Conservation (phyloP, 2,329 filamentous ascomycete genomes). For the Elsinoe fawcettii region DNA sequence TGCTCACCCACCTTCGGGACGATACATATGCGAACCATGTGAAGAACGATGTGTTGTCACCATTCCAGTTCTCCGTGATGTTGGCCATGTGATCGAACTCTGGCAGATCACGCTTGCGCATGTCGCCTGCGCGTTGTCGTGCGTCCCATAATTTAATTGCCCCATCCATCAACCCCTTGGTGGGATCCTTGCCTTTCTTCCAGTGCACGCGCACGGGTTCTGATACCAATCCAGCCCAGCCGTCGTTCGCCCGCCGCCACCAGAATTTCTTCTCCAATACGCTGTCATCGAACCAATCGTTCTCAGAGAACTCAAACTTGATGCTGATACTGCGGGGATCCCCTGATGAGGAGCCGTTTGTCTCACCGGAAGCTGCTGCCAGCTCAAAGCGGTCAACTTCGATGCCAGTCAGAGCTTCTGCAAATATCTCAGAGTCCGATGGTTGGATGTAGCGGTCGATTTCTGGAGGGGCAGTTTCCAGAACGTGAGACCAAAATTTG, state of each 20-base stretch:
- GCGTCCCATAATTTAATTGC: slow-evolving; percentile 63
- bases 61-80: slow-evolving; percentile 42
- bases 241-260: slow-evolving; percentile 62
- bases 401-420: slow-evolving; percentile 58
- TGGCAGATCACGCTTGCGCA: slow-evolving; percentile 40
- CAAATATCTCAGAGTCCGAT: slow-evolving; percentile 65
- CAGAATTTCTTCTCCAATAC: slow-evolving; percentile 87
- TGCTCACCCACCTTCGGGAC: slow-evolving; percentile 58
- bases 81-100: slow-evolving; percentile 49
- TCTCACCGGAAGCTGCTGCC: slow-evolving; percentile 34
- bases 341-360: slow-evolving; percentile 46
- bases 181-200: slow-evolving; percentile 72
- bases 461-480: slow-evolving; percentile 78
- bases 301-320: slow-evolving; percentile 69
- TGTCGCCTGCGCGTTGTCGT: slow-evolving; percentile 42
- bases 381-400: slow-evolving; percentile 76
- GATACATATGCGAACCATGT: slow-evolving; percentile 72
- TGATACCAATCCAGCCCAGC: slow-evolving; percentile 70
- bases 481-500: slow-evolving; percentile 90
- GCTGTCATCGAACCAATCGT: slow-evolving; percentile 72
- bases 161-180: slow-evolving; percentile 67
- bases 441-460: slow-evolving; percentile 84
- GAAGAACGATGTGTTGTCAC: slow-evolving; percentile 64
- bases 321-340: slow-evolving; percentile 75
- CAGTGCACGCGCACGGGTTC: slow-evolving; percentile 83